Evolutionary conservation across 495 filamentous ascomycete species (phyloP).

Genomic region (Xylaria cubensis): DNA sequence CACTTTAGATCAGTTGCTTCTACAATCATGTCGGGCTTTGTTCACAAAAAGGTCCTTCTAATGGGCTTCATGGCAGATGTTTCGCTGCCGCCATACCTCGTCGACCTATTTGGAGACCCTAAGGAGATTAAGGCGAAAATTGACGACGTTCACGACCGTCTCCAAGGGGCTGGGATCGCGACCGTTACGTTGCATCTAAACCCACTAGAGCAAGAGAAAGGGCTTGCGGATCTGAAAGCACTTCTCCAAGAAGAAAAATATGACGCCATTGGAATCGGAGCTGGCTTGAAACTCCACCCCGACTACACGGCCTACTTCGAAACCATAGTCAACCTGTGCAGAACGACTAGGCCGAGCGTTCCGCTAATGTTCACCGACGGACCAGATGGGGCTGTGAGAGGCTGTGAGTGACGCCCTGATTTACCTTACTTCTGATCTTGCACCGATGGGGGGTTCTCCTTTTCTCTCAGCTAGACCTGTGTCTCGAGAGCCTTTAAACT

Average conservation of each 20-base stretch:
- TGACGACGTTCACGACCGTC: conserved; percentile 15
- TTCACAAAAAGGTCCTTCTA: conserved; percentile 18
- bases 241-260: conserved; percentile 12
- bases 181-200: conserved; percentile 9
- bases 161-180: conserved; percentile 10
- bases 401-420: conserved; percentile 9
- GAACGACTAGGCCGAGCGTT: conserved; percentile 3
- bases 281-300: conserved; percentile 19
- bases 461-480: neutral
- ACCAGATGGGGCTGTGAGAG: conserved; percentile 3
- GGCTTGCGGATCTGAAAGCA: conserved; percentile 7
- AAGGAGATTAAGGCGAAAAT: conserved; percentile 16
- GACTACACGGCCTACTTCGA: conserved; percentile 21
- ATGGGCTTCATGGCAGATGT: conserved; percentile 5
- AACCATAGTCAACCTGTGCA: conserved; percentile 21
- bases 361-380: conserved; percentile 25
- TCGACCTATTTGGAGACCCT: neutral
- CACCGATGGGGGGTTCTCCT: neutral
- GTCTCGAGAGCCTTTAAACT: neutral
- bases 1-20: neutral
- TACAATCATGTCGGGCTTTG: conserved; percentile 2
- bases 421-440: neutral
- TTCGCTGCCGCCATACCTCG: conserved; percentile 6
- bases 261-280: conserved; percentile 24
- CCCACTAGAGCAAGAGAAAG: conserved; percentile 7